Evolutionary conservation across 176 grass and related monocot genomes (phyloP).

Genomic region (Aegilops umbellulata): DNA sequence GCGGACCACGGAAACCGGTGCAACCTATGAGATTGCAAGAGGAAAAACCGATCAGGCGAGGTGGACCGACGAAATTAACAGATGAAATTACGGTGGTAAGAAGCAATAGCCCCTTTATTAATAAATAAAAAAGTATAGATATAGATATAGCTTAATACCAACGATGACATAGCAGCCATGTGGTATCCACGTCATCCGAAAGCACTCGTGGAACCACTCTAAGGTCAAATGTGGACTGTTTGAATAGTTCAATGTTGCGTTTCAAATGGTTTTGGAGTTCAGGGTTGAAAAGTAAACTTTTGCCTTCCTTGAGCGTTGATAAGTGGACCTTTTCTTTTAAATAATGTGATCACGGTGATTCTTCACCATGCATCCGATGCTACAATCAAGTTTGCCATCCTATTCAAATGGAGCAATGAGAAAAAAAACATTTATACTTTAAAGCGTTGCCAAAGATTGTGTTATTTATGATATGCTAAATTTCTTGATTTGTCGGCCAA

Average conservation of each 20-base stretch:
- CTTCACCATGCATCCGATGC: not conserved
- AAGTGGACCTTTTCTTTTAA: not conserved
- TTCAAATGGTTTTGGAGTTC: not conserved
- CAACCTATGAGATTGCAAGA: no score
- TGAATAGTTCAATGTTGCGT: not conserved
- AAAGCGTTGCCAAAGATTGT: constrained; percentile 4
- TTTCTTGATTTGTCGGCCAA: not conserved
- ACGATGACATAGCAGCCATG: not conserved
- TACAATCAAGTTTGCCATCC: not conserved
- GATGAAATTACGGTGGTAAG: no score
- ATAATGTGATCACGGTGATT: not conserved
- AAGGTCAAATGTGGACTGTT: not conserved
- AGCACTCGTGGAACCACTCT: not conserved
- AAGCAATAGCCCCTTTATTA: no score
- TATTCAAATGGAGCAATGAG: not conserved
- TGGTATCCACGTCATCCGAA: not conserved
- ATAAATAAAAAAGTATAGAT: no score
- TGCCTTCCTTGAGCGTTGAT: not conserved
- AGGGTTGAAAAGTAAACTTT: not conserved
- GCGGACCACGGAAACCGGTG: no score
- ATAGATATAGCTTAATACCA: no score
- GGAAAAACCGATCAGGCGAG: no score
- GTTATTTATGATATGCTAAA: not conserved
- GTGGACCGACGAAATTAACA: no score
- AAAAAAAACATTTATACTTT: constrained; percentile 1